Evolutionary conservation across 345 rosid species (phyloP), one percentile per base, ranked within the genome.

Genomic region (Trapa bicornis): DNA sequence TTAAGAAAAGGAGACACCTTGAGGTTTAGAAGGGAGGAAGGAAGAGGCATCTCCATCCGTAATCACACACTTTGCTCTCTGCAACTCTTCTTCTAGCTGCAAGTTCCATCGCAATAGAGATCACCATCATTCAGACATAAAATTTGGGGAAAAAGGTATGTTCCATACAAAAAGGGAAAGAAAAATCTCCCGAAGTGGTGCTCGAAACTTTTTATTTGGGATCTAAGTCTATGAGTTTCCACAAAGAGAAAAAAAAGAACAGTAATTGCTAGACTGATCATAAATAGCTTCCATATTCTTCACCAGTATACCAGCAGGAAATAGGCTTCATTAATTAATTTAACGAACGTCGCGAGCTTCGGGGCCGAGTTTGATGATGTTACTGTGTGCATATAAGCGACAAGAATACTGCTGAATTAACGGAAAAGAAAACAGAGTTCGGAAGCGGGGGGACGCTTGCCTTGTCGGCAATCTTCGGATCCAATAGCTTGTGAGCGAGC

Each of bases 61-160:
- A 37, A 91, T 53, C 54, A 91, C 71, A 73, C 96, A 81, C 71
- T 76, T 73, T 50, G 99, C 96, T 73, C 84, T 82, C 74, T 82
- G 92, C 62, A 93, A 78, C 79, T 93, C 97, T 22, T 93, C 97
- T 35, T 87, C 84, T 10, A 87, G 85, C 96, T 90, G 81, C 35
- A 53, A 48, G 35, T 54, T 54, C 33, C 60, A 64, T 9, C 12
- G 66, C 29, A 16, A 65, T 2, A 16, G 67, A 65, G 37, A 29
- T 37, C 60, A 53, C 17, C 61, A 32, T 58, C 63, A 58, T 58
- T n/a, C 48, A 47, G 48, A 64, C 17, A 48, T 64, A 64, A 64
- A 15, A 9, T 22, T 22, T 22, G 4, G 35, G 9, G 37, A 62
- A 15, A 62, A 15, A 35, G 14, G 43, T n/a, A 11, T 62, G 42